Evolutionary conservation across 352 stramenopile genomes (phyloP).

Genomic region (Globisporangium parvum): DNA sequence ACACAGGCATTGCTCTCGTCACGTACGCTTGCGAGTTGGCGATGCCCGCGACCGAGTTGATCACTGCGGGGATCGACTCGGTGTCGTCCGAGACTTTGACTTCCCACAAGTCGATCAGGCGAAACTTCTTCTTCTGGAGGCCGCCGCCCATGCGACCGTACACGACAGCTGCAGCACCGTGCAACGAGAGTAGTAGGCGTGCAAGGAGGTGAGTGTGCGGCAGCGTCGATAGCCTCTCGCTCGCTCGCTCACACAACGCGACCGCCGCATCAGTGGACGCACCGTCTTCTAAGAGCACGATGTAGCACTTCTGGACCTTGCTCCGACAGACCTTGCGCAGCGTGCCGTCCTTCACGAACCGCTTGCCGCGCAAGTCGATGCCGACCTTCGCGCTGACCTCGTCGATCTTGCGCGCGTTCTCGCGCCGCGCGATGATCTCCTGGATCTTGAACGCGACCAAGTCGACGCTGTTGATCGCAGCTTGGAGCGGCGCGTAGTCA

Average conservation of each 20-base stretch:
- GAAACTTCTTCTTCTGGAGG: constrained; percentile 81
- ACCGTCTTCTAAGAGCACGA: constrained; percentile 82
- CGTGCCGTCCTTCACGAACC: constrained; percentile 71
- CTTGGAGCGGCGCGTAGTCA: constrained; percentile 62
- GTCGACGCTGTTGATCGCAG: constrained; percentile 70
- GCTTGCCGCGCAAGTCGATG: constrained; percentile 50
- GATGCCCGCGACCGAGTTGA: constrained; percentile 40
- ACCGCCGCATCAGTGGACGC: too few species aligned
- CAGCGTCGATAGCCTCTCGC: not conserved
- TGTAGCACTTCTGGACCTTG: constrained; percentile 81
- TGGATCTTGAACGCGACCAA: constrained; percentile 72
- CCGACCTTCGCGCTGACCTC: constrained; percentile 58
- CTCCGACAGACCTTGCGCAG: constrained; percentile 83
- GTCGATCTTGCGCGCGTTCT: constrained; percentile 61
- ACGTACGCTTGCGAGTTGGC: constrained; percentile 60
- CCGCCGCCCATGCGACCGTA: constrained; percentile 53
- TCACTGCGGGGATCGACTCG: constrained; percentile 59
- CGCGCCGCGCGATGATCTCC: constrained; percentile 68
- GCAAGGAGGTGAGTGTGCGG: not conserved
- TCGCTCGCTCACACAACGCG: not conserved
- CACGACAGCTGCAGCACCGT: constrained; percentile 59
- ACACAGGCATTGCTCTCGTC: not conserved
- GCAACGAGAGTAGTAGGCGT: too few species aligned
- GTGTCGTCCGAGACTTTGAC: constrained; percentile 71
- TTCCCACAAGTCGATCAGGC: constrained; percentile 70